These are phyloP conservation scores for Dactylorhiza incarnata DNA, from an alignment of 106 monocot species.

Conservation along the genomic window DNA sequence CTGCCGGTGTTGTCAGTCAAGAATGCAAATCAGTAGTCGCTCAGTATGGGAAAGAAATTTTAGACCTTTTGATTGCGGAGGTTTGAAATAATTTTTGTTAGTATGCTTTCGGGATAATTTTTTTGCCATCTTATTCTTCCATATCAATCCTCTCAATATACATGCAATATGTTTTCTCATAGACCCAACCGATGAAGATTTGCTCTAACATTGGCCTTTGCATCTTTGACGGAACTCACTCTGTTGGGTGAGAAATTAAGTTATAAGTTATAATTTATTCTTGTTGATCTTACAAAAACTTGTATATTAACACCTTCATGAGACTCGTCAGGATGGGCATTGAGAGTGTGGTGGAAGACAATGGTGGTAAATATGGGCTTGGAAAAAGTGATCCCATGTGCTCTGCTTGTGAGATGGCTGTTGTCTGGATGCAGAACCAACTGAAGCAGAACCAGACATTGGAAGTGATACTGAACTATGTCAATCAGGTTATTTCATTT, in stretches of 20 bases:
- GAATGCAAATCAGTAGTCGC: conserved; percentile 77
- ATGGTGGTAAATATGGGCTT: conserved; percentile 10
- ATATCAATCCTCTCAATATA: too few relatives aligned
- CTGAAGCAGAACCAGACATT: conserved; percentile 55
- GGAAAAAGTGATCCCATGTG: conserved; percentile 41
- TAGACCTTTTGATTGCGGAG: conserved; percentile 47
- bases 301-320: neutral
- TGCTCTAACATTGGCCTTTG: conserved; percentile 75
- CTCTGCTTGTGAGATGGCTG: conserved; percentile 71
- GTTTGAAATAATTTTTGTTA: conserved; percentile 14
- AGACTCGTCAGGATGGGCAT: conserved; percentile 44
- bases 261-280: neutral
- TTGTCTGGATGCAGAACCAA: conserved; percentile 85
- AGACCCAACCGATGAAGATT: conserved; percentile 53
- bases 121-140: too few relatives aligned
- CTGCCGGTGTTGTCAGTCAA: conserved; percentile 69
- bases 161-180: neutral
- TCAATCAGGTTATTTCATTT: conserved; percentile 26
- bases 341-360: conserved; percentile 43
- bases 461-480: conserved; percentile 49
- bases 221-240: conserved; percentile 41
- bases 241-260: conserved; percentile 39
- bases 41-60: conserved; percentile 71
- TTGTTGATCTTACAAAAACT: neutral
- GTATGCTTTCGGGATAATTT: too few relatives aligned